phyloP scores from a whole-genome alignment of 2,329 filamentous ascomycete species.

The Penicillium hesseltinei region DNA sequence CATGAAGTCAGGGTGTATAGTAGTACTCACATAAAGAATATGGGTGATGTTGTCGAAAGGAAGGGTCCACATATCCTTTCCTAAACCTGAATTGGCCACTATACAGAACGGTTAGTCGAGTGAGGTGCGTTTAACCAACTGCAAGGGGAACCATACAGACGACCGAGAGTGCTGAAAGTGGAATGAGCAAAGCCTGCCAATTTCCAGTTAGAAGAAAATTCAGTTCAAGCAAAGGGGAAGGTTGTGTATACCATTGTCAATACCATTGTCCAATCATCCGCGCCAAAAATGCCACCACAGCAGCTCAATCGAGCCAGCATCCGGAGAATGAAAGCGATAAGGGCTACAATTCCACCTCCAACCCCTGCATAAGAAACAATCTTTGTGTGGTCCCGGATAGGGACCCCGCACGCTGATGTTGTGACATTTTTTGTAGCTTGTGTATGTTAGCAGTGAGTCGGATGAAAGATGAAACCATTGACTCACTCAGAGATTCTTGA shows the following conservation, averaged over 20 bases:
- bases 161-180: slow-evolving; percentile 26
- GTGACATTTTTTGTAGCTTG: slow-evolving; percentile 46
- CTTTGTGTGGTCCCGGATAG: slow-evolving; percentile 36
- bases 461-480: not conserved
- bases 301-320: slow-evolving; percentile 38
- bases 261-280: slow-evolving; percentile 43
- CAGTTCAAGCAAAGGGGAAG: not conserved
- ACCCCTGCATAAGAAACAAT: slow-evolving; percentile 35
- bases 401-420: slow-evolving; percentile 38
- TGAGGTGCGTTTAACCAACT: too few species aligned
- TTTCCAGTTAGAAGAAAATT: not conserved
- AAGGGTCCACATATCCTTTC: slow-evolving; percentile 48
- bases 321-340: slow-evolving; percentile 36
- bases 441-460: slow-evolving; percentile 8
- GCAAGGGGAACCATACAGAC: slow-evolving; percentile 21
- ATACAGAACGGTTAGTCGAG: slow-evolving; percentile 11
- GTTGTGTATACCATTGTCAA: slow-evolving; percentile 29
- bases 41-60: slow-evolving; percentile 44
- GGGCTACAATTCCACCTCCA: slow-evolving; percentile 34
- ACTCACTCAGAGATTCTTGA: slow-evolving; percentile 38
- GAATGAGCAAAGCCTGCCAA: slow-evolving; percentile 19
- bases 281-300: slow-evolving; percentile 38
- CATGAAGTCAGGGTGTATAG: slow-evolving; percentile 22
- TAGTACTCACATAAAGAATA: slow-evolving; percentile 37
- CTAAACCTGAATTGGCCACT: slow-evolving; percentile 44